Percentiles rank a stretch among this genome's conserved stretches.
phyloP scores from a whole-genome alignment of 352 stramenopile genomes.

The Phytopythium vexans region DNA sequence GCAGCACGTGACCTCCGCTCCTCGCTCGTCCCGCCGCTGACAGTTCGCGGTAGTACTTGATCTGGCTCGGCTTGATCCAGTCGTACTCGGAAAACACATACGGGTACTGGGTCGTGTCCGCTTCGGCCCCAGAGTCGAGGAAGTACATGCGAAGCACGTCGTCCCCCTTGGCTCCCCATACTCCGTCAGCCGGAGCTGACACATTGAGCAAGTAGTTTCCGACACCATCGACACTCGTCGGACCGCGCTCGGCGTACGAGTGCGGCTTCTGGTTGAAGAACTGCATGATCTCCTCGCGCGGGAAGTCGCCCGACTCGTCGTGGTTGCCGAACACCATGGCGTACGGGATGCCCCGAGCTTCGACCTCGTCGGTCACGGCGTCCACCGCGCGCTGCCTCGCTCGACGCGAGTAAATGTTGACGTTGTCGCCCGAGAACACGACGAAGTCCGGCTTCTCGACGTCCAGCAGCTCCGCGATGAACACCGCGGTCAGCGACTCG shows the following conservation, averaged over 20 bases:
- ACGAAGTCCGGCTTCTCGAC: conserved; percentile 49
- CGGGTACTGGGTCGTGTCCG: conserved; percentile 27
- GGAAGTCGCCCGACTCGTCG: conserved; percentile 42
- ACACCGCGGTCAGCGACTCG: conserved; percentile 37
- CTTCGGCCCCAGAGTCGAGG: conserved; percentile 37
- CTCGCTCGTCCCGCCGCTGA: conserved; percentile 17
- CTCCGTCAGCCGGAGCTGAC: conserved; percentile 20
- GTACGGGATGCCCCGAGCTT: conserved; percentile 44
- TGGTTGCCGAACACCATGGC: conserved; percentile 63
- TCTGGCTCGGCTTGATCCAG: conserved; percentile 51
- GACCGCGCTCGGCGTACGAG: conserved; percentile 41
- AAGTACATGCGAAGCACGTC: conserved; percentile 65
- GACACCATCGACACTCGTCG: conserved; percentile 25
- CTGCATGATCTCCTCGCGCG: conserved; percentile 29
- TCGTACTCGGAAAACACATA: conserved; percentile 37
- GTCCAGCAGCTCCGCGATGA: conserved; percentile 50
- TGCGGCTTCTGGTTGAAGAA: conserved; percentile 28
- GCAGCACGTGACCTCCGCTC: conserved; percentile 13
- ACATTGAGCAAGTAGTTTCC: conserved; percentile 62
- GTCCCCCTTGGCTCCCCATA: conserved; percentile 22
- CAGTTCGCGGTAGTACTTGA: conserved; percentile 36
- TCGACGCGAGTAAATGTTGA: conserved; percentile 26
- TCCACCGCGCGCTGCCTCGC: conserved; percentile 35
- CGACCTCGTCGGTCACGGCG: conserved; percentile 22
- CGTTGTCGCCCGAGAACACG: conserved; percentile 54